These are phyloP conservation scores for Papiliotrema laurentii DNA, from an alignment of 1,284 basidiomycete genomes.

Conservation along the genomic window DNA sequence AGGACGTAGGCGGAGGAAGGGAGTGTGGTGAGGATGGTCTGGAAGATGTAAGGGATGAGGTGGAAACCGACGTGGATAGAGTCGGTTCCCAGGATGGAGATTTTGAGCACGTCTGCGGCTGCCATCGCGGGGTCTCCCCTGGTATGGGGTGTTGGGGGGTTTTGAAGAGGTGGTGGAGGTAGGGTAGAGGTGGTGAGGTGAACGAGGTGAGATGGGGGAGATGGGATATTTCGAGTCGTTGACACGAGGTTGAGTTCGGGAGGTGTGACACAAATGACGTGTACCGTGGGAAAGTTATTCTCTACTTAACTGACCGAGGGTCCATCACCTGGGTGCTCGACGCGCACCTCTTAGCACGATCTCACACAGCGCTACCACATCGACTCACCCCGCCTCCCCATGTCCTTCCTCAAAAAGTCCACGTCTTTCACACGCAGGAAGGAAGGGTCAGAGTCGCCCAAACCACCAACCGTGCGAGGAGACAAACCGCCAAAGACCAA, in stretches of 20 bases:
- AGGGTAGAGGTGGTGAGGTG: not conserved
- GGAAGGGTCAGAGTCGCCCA: constrained; percentile 5
- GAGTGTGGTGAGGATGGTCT: constrained; percentile 68
- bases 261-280: no score
- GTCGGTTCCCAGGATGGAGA: constrained; percentile 80
- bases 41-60: constrained; percentile 76
- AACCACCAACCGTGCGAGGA: not conserved
- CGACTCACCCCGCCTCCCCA: not conserved
- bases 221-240: no score
- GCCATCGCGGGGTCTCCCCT: constrained; percentile 14
- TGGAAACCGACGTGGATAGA: constrained; percentile 91
- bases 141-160: not conserved
- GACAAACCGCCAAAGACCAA: constrained; percentile 18
- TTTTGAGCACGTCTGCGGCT: constrained; percentile 51
- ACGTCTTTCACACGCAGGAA: constrained; percentile 1
- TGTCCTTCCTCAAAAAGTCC: constrained; percentile 5
- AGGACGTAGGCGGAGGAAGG: constrained; percentile 87
- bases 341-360: not conserved
- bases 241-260: no score
- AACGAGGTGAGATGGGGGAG: no score
- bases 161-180: not conserved
- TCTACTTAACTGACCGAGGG: no score
- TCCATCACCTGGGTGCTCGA: no score
- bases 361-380: not conserved
- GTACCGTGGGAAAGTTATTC: no score